Evolutionary conservation across 2,329 filamentous ascomycete species (phyloP), one percentile per base, ranked within the genome.

Genomic region (Stromatinia cepivora): DNA sequence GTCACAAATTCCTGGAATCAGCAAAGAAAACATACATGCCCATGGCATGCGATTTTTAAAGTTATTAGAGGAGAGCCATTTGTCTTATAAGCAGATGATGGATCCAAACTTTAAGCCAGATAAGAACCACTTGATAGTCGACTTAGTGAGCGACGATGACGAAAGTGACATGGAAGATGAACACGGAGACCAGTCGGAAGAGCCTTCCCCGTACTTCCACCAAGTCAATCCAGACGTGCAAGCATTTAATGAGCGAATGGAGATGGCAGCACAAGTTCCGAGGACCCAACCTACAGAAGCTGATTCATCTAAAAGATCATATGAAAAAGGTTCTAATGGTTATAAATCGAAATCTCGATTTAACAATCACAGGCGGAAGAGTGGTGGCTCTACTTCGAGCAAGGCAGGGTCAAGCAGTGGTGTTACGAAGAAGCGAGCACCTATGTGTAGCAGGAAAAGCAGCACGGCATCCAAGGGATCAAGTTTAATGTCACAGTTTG

Each of bases 31-130:
- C 76, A 89, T 93, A 34, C 77, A 82, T 57, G 81, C 82, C 2
- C 88, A 89, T 76, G 91, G 91, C 10, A 80, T 79, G 46, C 83
- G 82, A 66, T 87, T 94, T 71, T 77, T 91, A 50, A 81, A 83
- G 1, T 78, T 93, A 7, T 81, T 93, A 59, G 80, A 81, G 65
- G 79, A 80, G 20, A 84, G 82, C 72, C 79, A 84, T 42, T 70
- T 75, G 0, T 79, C 81, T 52, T 88, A 87, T 73, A 78, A 79
- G 45, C 82, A 84, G 58, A 85, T 87, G 75, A 84, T 84, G 81
- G 61, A 69, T 46, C 73, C 78, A 57, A 71, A 76, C 48, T 59
- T 62, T 56, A 73, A 75, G 56, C 72, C 76, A 15, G 77, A 79
- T 66, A 70, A 71, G 11, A 79, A 78, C 66, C 78, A 78, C 58